Evolutionary conservation across 1,284 basidiomycete species (phyloP), one percentile per base, ranked within the genome.

Genomic region (Rhizopogon parksii): DNA sequence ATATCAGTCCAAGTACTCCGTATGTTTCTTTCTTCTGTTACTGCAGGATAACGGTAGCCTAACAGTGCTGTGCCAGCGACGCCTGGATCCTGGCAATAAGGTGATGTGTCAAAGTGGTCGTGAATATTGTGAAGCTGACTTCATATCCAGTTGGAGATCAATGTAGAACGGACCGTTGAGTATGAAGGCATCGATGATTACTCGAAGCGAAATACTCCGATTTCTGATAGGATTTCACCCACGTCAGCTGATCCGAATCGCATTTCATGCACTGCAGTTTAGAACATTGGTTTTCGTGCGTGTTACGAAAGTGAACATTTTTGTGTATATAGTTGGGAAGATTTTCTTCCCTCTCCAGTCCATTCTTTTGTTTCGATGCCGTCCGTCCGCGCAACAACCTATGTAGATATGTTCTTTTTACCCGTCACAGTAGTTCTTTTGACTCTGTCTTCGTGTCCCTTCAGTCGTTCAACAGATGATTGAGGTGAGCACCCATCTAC

Each of bases 1-100:
- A n/a, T 59, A 63, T 50, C 30, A 43, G 12, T 9, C 30, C 30
- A 43, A 32, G 46, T 52, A 36, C 51, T 52, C 46, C 40, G 39
- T 4, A 30, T 52, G 32, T 39, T 51, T 19, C 6, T 35, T 17
- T 24, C 14, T 19, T 11, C 5, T 4, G 21, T 30, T 9, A 2
- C 17, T 19, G 2, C 6, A 19, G 12, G 12, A 25, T 47, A 2
- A 25, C 12, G 8, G 21, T 47, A 47, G 6, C 21, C 21, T 47
- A 12, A 47, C 21, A 47, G 4, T 7, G 12, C 24, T 43, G 17
- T 3, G 15, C 17, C 21, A 47, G 46, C 27, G 4, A 47, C 46
- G n/a, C 21, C 4, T 30, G 12, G 24, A 17, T 25, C n/a, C 42
- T 14, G 21, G 11, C 17, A 45, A 42, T 5, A 45, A 48, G 24